Evolutionary conservation across 345 rosid genomes (phyloP), one percentile per base, ranked within the genome.

Genomic region (Laguncularia racemosa): DNA sequence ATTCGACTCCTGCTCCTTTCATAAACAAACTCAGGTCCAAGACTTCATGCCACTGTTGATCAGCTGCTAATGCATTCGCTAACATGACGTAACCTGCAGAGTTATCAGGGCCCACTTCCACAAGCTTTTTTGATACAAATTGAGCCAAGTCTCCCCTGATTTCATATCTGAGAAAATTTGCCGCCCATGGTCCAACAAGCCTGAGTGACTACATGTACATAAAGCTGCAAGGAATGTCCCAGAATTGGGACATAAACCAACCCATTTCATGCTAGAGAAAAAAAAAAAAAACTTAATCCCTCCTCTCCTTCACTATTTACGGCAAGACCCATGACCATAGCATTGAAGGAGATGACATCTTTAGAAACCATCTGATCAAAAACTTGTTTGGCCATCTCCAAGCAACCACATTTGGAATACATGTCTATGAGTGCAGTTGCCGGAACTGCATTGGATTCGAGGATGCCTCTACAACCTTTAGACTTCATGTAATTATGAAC

Each of bases 261-360:
- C 48, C 15, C 58, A 66, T 50, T 59, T 61, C 73, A 77, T 67
- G 52, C 52, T 48, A 33, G 48, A 48, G 65, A n/a, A n/a, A n/a
- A n/a, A n/a, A n/a, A n/a, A n/a, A 77, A 77, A 28, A 70, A 73
- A 46, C 48, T 4, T 44, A 73, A 20, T 38, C 76, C 82, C 47
- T 71, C 69, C 46, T 52, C 33, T 21, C 76, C 78, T 60, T 71
- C 45, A 44, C 82, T 73, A 23, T 77, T 77, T 53, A 47, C 47
- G 3, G 82, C 82, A 43, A 71, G 70, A 52, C 78, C 82, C 82
- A 71, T 71, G 66, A 71, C 71, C 76, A 77, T 77, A 48, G 78
- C 76, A 62, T 73, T 77, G 70, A 67, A 73, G 0, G 76, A 73
- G 52, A 77, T 48, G 55, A 62, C 76, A 59, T 77, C 82, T 53